These are phyloP conservation scores for Ustilago bromivora DNA, from an alignment of 1,284 basidiomycete species.

Conservation along the genomic window DNA sequence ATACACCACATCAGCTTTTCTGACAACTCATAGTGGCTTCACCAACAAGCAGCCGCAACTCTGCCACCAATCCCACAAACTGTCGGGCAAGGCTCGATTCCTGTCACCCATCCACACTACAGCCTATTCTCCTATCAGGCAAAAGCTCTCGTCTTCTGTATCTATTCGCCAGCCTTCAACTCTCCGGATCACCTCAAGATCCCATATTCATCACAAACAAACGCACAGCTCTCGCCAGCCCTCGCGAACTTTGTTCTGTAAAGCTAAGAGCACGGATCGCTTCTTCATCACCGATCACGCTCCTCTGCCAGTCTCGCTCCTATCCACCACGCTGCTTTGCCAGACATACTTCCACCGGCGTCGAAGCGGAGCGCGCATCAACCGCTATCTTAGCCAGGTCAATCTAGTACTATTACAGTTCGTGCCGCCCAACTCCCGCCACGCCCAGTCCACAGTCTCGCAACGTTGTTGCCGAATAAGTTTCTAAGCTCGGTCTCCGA, in stretches of 20 bases:
- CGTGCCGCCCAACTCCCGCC: neutral
- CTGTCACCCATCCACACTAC: neutral
- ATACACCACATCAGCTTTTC: too few relatives aligned
- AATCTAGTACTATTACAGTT: neutral
- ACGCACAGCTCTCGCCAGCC: neutral
- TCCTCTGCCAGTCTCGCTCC: neutral
- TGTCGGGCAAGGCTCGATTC: neutral
- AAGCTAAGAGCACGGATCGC: slow-evolving; percentile 1
- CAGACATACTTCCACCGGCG: neutral
- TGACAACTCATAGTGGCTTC: too few relatives aligned
- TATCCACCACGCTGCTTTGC: neutral
- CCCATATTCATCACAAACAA: neutral
- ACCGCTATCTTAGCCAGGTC: neutral
- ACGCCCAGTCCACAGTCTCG: neutral
- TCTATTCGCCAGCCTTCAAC: neutral
- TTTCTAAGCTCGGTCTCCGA: slow-evolving; percentile 4
- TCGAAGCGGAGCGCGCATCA: neutral
- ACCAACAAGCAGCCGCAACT: too few relatives aligned
- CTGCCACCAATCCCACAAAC: neutral
- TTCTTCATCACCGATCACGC: neutral
- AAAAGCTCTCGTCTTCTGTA: too few relatives aligned
- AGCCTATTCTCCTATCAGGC: too few relatives aligned
- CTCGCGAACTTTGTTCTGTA: neutral
- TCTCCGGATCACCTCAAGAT: neutral
- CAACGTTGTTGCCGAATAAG: neutral